A percentile compares a stretch with the other conserved stretches of the same genome.
phyloP scores from a whole-genome alignment of 306 rosid species.

The Malus orientalis region DNA sequence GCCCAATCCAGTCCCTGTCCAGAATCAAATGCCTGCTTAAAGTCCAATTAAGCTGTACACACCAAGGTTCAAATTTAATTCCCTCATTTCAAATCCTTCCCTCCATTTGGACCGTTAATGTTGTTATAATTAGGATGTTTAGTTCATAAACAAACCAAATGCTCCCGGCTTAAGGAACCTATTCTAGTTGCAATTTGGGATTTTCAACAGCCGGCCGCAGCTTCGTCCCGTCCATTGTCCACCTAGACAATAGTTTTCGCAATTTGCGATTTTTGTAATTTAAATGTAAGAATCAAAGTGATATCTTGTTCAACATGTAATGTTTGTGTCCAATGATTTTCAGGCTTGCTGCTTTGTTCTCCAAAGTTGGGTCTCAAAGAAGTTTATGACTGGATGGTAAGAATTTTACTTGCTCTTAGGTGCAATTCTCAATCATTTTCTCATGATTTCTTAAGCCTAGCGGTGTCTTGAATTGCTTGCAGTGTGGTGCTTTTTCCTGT shows the following conservation, averaged over 20 bases:
- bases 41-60: not conserved
- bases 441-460: conserved; percentile 1
- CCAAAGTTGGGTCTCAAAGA: conserved; percentile 92
- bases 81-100: not conserved
- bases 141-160: not conserved
- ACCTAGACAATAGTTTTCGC: not conserved
- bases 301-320: conserved; percentile 1
- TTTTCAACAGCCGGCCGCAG: not conserved
- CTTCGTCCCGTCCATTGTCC: not conserved
- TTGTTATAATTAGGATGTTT: not conserved
- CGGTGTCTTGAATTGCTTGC: conserved; percentile 33
- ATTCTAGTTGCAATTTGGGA: not conserved
- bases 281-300: not conserved
- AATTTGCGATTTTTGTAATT: not conserved
- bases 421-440: not conserved
- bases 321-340: conserved; percentile 9
- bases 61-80: not conserved
- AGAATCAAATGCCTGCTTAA: not conserved
- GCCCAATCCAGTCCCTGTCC: too few species aligned
- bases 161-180: not conserved
- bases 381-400: conserved; percentile 97
- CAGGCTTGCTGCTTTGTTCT: conserved; percentile 93
- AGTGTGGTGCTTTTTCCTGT: conserved; percentile 92
- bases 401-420: conserved; percentile 6
- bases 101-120: not conserved